Evolutionary conservation across 345 rosid species (phyloP).

Genomic region (Brassica rapa): DNA sequence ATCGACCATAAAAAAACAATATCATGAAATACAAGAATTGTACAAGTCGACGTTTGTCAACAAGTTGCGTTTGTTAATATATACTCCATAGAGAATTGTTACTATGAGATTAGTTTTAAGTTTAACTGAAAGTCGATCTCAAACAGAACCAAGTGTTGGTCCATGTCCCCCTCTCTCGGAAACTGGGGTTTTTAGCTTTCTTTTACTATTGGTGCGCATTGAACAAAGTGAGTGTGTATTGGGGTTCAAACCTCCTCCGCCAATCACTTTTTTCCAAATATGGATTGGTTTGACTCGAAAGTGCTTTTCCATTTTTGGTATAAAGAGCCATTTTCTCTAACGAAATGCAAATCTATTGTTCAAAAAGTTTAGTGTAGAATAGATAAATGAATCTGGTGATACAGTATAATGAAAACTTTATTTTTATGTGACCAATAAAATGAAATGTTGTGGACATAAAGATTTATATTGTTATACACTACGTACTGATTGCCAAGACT

Average conservation of each 20-base stretch:
- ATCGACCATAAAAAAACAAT: background rate
- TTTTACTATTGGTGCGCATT: slow-evolving; percentile 10
- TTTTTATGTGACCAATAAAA: background rate
- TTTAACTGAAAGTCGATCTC: background rate
- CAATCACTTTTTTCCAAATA: slow-evolving; percentile 43
- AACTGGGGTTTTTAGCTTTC: background rate
- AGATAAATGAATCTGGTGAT: background rate
- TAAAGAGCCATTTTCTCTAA: background rate
- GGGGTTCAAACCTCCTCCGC: slow-evolving; percentile 6
- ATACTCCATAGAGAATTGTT: background rate
- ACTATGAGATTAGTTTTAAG: background rate
- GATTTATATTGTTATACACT: too few species aligned
- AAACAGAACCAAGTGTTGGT: slow-evolving; percentile 29
- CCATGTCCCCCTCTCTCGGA: slow-evolving; percentile 34
- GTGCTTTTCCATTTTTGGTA: slow-evolving; percentile 40
- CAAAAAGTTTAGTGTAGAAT: background rate
- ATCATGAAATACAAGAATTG: background rate
- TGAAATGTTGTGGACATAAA: background rate
- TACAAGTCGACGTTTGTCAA: background rate
- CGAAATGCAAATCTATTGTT: background rate
- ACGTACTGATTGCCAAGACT: too few species aligned
- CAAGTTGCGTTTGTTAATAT: background rate
- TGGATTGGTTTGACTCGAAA: slow-evolving; percentile 36
- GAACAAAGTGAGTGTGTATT: slow-evolving; percentile 18
- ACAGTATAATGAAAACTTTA: background rate